Conservation (phyloP, 371 early-diverging fungal species). For the Rhizoclosmatium hyalinum region DNA sequence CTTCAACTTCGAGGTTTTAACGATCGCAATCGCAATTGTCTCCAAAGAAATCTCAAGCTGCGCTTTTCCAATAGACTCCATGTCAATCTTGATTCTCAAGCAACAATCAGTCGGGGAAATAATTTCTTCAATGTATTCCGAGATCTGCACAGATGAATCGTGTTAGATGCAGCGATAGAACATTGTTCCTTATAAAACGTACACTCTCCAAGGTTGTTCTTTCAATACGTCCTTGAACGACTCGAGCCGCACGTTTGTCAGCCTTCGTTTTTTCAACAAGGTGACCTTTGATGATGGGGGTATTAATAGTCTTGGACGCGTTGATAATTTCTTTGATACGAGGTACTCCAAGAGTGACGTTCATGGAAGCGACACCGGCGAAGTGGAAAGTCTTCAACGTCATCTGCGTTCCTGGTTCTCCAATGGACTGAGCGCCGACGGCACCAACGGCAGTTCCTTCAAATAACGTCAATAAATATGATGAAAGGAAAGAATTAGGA, state of each 20-base stretch:
- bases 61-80: constrained; percentile 77
- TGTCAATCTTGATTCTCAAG: constrained; percentile 80
- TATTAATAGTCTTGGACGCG: constrained; percentile 87
- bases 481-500: neutral
- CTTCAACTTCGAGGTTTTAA: constrained; percentile 85
- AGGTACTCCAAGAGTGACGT: constrained; percentile 99
- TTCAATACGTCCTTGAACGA: constrained; percentile 95
- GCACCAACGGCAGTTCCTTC: constrained; percentile 91
- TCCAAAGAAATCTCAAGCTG: constrained; percentile 83
- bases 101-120: constrained; percentile 78
- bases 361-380: constrained; percentile 99
- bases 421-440: constrained; percentile 98
- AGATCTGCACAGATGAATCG: constrained; percentile 52
- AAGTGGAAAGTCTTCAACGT: constrained; percentile 99
- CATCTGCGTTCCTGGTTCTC: constrained; percentile 99
- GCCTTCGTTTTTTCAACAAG: constrained; percentile 61
- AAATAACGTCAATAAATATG: neutral
- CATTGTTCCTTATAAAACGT: neutral
- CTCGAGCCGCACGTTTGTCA: constrained; percentile 77
- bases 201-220: constrained; percentile 87
- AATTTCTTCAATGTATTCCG: constrained; percentile 91
- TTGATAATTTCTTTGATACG: constrained; percentile 88
- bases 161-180: neutral
- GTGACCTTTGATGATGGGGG: constrained; percentile 92
- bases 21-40: constrained; percentile 77